A percentile compares a stretch with the other conserved stretches of the same genome.
These are phyloP conservation scores for Petasospora rhodanensis DNA, from an alignment of 1,139 yeast species.

Conservation along the genomic window DNA sequence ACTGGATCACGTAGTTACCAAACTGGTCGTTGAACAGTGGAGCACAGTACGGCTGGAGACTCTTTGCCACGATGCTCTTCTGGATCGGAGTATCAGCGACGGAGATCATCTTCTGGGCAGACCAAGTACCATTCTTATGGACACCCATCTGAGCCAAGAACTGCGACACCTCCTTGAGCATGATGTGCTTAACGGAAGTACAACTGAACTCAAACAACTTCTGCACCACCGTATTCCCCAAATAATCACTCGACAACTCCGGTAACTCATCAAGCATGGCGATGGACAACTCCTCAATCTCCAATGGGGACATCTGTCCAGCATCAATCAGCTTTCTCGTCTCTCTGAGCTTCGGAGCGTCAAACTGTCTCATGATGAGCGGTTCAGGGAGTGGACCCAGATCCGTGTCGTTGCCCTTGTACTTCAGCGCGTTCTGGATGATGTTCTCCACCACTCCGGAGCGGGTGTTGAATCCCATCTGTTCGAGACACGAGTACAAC, in stretches of 20 bases:
- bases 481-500: slow-evolving; percentile 23
- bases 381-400: slow-evolving; percentile 74
- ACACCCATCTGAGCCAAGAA: slow-evolving; percentile 87
- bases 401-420: slow-evolving; percentile 38
- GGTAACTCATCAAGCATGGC: slow-evolving; percentile 90
- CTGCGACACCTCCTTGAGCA: slow-evolving; percentile 77
- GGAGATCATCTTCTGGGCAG: slow-evolving; percentile 91
- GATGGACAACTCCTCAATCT: slow-evolving; percentile 77
- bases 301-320: slow-evolving; percentile 37
- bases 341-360: slow-evolving; percentile 75
- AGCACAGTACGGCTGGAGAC: slow-evolving; percentile 77
- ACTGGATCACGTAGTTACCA: slow-evolving; percentile 94
- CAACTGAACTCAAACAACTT: slow-evolving; percentile 75
- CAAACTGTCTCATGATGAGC: slow-evolving; percentile 62
- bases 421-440: slow-evolving; percentile 34
- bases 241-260: slow-evolving; percentile 84
- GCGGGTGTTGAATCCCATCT: slow-evolving; percentile 30
- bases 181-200: slow-evolving; percentile 68
- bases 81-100: slow-evolving; percentile 68
- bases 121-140: slow-evolving; percentile 99
- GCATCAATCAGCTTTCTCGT: slow-evolving; percentile 51
- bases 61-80: slow-evolving; percentile 59
- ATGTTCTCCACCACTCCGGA: slow-evolving; percentile 30
- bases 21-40: slow-evolving; percentile 90
- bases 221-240: slow-evolving; percentile 95